phyloP scores from a whole-genome alignment of 805 yeast genomes.

The Candida coleopterorum region DNA sequence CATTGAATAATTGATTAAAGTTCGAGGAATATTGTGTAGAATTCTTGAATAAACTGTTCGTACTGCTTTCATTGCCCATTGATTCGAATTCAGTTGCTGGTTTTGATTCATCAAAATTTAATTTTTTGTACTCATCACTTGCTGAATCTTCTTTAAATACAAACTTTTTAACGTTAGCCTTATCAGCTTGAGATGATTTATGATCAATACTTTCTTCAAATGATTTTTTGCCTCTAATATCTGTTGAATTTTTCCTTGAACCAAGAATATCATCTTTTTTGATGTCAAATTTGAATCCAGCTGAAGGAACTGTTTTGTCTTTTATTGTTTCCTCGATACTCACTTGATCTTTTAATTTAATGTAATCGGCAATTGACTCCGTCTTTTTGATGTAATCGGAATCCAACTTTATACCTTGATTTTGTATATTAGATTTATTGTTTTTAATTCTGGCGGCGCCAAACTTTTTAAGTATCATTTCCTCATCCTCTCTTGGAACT shows the following conservation, averaged over 20 bases:
- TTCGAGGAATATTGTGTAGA: too few species aligned
- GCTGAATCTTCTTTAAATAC: too few species aligned
- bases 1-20: too few species aligned
- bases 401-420: slow-evolving; percentile 19
- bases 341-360: slow-evolving; percentile 24
- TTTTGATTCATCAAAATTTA: too few species aligned
- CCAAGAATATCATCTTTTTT: slow-evolving; percentile 22
- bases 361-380: slow-evolving; percentile 23
- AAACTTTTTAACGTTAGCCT: too few species aligned
- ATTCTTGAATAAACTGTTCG: too few species aligned
- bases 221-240: too few species aligned
- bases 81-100: too few species aligned
- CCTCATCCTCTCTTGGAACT: slow-evolving; percentile 9
- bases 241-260: neutral
- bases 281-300: slow-evolving; percentile 34
- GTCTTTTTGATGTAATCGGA: slow-evolving; percentile 20
- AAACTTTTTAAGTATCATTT: slow-evolving; percentile 9
- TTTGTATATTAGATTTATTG: slow-evolving; percentile 1
- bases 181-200: too few species aligned
- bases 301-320: slow-evolving; percentile 22
- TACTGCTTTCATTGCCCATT: too few species aligned
- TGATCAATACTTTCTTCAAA: too few species aligned
- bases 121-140: too few species aligned
- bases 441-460: slow-evolving; percentile 8
- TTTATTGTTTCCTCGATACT: slow-evolving; percentile 5